These are phyloP conservation scores for Pythium rishiriense DNA, from an alignment of 352 stramenopile species.

Conservation along the genomic window DNA sequence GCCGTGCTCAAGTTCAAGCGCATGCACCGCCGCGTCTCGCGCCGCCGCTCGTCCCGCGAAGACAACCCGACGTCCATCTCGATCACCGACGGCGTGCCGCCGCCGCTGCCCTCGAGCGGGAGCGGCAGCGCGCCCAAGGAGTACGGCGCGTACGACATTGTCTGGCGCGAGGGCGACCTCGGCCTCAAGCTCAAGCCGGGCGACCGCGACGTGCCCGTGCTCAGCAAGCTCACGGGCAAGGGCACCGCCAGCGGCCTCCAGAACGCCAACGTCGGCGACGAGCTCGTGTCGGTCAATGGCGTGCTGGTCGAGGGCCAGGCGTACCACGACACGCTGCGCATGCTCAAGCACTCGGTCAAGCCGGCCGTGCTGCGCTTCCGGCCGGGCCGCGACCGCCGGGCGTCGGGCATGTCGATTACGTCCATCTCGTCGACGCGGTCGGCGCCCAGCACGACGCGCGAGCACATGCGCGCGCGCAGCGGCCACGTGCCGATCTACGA, in stretches of 20 bases:
- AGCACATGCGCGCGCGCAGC: conserved; percentile 39
- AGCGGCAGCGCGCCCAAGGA: conserved; percentile 32
- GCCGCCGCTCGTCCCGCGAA: conserved; percentile 61
- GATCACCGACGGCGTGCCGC: conserved; percentile 16
- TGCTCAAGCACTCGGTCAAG: conserved; percentile 88
- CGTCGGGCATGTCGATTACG: conserved; percentile 56
- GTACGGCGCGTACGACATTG: conserved; percentile 80
- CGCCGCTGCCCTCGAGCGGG: conserved; percentile 7
- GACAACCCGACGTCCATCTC: conserved; percentile 22
- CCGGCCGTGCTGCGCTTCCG: conserved; percentile 81
- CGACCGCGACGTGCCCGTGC: conserved; percentile 68
- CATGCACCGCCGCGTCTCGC: conserved; percentile 78
- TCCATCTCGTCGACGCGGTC: conserved; percentile 49
- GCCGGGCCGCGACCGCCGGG: conserved; percentile 51
- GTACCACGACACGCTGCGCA: conserved; percentile 83
- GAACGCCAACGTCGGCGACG: conserved; percentile 79
- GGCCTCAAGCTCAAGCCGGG: conserved; percentile 86
- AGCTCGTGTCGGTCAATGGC: conserved; percentile 84
- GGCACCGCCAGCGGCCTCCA: conserved; percentile 80
- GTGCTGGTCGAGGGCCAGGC: conserved; percentile 74
- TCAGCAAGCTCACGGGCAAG: conserved; percentile 85
- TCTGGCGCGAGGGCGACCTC: conserved; percentile 85
- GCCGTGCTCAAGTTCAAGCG: conserved; percentile 89
- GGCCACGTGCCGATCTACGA: conserved; percentile 69
- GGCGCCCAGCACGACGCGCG: conserved; percentile 46